phyloP scores from a whole-genome alignment of 805 yeast species.

The Tetrapisispora pingtungensis region DNA sequence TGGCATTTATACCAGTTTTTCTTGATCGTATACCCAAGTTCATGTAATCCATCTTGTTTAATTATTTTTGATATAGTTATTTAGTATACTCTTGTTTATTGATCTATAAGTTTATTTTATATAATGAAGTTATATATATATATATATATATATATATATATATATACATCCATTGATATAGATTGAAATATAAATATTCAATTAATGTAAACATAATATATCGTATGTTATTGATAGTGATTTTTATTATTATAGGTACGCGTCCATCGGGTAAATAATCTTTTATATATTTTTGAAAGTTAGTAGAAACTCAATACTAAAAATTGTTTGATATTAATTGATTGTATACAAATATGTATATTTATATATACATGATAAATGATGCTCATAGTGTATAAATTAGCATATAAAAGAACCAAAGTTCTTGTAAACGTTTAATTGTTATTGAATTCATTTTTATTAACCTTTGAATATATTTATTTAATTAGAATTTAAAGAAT shows the following conservation, averaged over 20 bases:
- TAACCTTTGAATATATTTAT: neutral
- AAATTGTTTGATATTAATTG: too few species aligned
- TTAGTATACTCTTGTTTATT: neutral
- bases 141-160: neutral
- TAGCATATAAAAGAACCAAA: too few species aligned
- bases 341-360: neutral
- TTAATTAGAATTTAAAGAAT: neutral
- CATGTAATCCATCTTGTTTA: constrained; percentile 31
- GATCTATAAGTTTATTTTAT: too few species aligned
- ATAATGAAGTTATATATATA: too few species aligned
- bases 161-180: too few species aligned
- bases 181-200: neutral
- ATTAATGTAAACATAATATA: too few species aligned
- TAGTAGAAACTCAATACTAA: too few species aligned
- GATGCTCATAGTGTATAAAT: too few species aligned
- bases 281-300: too few species aligned
- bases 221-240: too few species aligned
- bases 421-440: too few species aligned
- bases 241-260: neutral
- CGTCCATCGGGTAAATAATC: neutral
- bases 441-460: neutral
- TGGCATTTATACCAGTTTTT: constrained; percentile 42
- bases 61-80: neutral
- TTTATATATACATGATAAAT: too few species aligned
- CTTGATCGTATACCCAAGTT: constrained; percentile 52